Conservation (phyloP, 257 asterid species). For the Agastache rugosa region DNA sequence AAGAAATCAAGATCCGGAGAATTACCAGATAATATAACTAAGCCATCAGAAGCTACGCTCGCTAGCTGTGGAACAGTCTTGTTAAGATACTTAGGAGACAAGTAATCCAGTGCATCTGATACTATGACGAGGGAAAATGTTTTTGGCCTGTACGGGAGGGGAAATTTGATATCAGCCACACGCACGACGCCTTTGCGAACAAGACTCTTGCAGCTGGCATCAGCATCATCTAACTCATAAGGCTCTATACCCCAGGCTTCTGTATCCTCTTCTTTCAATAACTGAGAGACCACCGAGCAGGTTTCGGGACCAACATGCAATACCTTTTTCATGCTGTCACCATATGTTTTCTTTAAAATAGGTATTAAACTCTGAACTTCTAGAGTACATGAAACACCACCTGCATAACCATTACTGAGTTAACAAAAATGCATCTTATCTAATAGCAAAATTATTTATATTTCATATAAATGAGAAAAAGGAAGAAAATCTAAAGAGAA, state of each 20-base stretch:
- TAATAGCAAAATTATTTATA: conserved; percentile 3
- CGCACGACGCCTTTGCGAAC: conserved; percentile 73
- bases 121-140: conserved; percentile 88
- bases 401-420: conserved; percentile 42
- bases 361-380: conserved; percentile 70
- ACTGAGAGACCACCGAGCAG: conserved; percentile 72
- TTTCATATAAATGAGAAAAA: background rate
- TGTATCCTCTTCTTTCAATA: conserved; percentile 74
- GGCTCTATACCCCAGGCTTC: conserved; percentile 98
- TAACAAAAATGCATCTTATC: conserved; percentile 18
- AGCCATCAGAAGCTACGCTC: conserved; percentile 83
- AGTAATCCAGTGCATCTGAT: conserved; percentile 84
- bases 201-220: conserved; percentile 63
- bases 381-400: conserved; percentile 66
- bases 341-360: conserved; percentile 68
- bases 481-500: conserved; percentile 9
- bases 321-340: conserved; percentile 72
- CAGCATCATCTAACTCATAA: conserved; percentile 79
- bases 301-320: conserved; percentile 90
- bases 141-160: conserved; percentile 80
- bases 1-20: conserved; percentile 12
- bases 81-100: conserved; percentile 86
- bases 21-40: conserved; percentile 78
- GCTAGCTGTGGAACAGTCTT: conserved; percentile 88
- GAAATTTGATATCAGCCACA: conserved; percentile 83